Base-by-base conservation (phyloP, 805 yeast genomes). In the Wickerhamomyces rabaulensis region DNA sequence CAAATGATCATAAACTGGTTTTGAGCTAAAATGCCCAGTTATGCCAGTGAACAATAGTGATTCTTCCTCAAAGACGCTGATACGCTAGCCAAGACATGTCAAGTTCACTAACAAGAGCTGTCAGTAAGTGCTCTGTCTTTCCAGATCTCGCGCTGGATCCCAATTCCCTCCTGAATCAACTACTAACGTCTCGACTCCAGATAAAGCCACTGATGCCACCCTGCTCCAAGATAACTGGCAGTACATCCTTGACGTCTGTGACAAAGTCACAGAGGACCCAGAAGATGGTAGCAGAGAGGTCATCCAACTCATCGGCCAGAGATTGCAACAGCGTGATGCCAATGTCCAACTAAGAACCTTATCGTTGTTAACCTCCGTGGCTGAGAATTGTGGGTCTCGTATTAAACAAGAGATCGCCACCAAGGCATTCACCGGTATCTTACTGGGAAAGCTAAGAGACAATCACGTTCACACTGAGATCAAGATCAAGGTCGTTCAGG, bases 331-430 rank as follows among this genome's bases (percentile, higher is more conserved):
- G 33, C 65, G 69, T 23, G 82, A 82, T 56, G 91, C 87, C 19
- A 86, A 85, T 60, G 80, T 82, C 3, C 76, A 82, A 37, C 62
- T 86, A 43, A 72, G 87, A 58, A 65, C 85, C 0, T 58, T 86
- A 17, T 66, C 83, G 0, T 54, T 79, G 41, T 59, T 82, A 19
- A 74, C 76, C 25, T 78, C 89, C 6, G 57, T 86, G 25, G 87
- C 89, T 2, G 89, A 84, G 60, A 86, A 85, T 62, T 84, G 92
- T 63, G 91, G 91, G 3, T 78, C 88, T 12, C 73, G 80, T 60
- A 74, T 80, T 68, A 79, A 78, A 54, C 81, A 71, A 48, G 80
- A 78, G 53, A 75, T 86, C 33, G 80, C 87, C 17, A 73, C 85
- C 19, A 73, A 74, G 51, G 53, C 68, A 3, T 82, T 83, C 57